Evolutionary conservation across 352 stramenopile species (phyloP), one percentile per base, ranked within the genome.

Genomic region (Elongisporangium undulatum): DNA sequence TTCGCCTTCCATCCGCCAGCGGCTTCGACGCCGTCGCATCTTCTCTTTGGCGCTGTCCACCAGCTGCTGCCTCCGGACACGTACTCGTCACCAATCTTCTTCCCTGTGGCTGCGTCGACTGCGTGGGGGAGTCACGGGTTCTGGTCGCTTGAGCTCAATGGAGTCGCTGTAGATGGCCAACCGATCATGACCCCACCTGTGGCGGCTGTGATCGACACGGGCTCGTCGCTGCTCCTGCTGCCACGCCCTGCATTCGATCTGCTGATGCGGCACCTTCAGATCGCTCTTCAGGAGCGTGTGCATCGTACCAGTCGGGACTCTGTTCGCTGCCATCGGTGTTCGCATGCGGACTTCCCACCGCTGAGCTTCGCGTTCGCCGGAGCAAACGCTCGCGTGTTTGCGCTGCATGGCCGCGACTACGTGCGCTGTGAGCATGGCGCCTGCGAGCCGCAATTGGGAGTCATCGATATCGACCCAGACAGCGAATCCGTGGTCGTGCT

Each of bases 41-140:
- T 90, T 7, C 76, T 89, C 52, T 68, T 90, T n/a, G 80, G 77
- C n/a, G 75, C 78, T 13, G 68, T 82, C 10, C 78, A 89, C 29
- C 53, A 68, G 12, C 34, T 53, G 38, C 61, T 90, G 20, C 70
- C 9, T 38, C 3, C 1, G 26, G 26, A 38, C 1, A 2, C 34
- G 12, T 12, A 17, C 34, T 45, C 34, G 12, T 45, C 10, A 9
- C 16, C 34, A 17, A 1, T 45, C 34, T 45, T 45, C 34, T 45
- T 45, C 34, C 34, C 34, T 17, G 9, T 45, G 9, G 34, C 34
- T 17, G 1, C 12, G 34, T 45, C 34, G 16, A 17, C 34, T 15
- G 34, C 34, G 34, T 45, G 34, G 34, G 34, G 34, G 10, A 45
- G 34, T 1, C 34, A 45, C 34, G 34, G 34, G 34, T 45, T 45